Conservation (phyloP, 257 asterid species). For the Fraxinus americana region DNA sequence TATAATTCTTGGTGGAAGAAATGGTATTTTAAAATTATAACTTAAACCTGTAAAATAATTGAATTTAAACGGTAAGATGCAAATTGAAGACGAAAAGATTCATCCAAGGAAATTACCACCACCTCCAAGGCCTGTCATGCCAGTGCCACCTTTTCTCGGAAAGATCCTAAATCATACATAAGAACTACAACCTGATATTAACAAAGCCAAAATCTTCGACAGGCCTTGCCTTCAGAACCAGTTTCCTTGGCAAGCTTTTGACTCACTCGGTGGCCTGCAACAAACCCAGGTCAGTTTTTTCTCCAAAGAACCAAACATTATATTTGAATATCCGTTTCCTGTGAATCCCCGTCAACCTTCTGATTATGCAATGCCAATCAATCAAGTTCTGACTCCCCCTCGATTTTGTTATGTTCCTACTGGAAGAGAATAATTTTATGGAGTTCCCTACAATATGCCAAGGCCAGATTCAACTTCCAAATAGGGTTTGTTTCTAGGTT, state of each 20-base stretch:
- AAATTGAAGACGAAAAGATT: no score
- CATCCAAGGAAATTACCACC: neutral
- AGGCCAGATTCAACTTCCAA: conserved; percentile 64
- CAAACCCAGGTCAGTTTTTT: conserved; percentile 57
- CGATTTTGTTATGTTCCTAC: conserved; percentile 41
- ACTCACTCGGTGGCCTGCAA: conserved; percentile 49
- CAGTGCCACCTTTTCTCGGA: conserved; percentile 54
- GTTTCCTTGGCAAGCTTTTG: conserved; percentile 66
- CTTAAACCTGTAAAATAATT: no score
- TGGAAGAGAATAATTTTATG: conserved; percentile 61
- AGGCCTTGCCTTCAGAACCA: conserved; percentile 57
- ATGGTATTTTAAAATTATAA: no score
- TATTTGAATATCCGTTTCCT: conserved; percentile 26
- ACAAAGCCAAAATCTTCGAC: conserved; percentile 58
- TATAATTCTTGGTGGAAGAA: no score
- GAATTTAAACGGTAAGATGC: no score
- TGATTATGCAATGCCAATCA: neutral
- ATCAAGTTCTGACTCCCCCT: neutral
- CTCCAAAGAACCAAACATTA: conserved; percentile 32
- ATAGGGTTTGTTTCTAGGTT: conserved; percentile 64
- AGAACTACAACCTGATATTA: conserved; percentile 59
- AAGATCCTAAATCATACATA: conserved; percentile 53
- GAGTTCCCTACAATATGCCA: conserved; percentile 58
- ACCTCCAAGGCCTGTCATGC: conserved; percentile 53
- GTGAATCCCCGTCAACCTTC: neutral